Base-by-base conservation (phyloP, 768 basidiomycete species). In the Lyophyllum semitale region DNA sequence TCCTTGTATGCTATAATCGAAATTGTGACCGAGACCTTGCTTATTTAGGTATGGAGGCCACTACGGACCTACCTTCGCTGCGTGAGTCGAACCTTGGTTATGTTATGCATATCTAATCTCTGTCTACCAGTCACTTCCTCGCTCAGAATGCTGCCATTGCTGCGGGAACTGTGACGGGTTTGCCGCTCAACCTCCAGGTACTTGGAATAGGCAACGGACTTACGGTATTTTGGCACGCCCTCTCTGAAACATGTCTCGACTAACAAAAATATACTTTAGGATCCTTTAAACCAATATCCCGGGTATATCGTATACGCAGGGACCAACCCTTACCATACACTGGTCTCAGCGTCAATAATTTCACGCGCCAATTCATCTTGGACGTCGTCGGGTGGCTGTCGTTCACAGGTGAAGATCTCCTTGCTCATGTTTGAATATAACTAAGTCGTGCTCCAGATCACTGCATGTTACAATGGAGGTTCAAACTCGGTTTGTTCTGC, bases 61-160 rank as follows among this genome's bases (percentile, higher is more conserved):
- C 59, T 88, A 86, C 63, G 87, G 83, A 1, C 87, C 87, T 0
- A 76, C 79, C 32, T 88, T 89, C 56, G 85, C 87, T 50, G 77
- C 82, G 61, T 78, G 57, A 60, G 74, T 63, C 6, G 11, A 4
- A 20, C 3, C 38, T 8, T n/a, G 9, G 5, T n/a, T 15, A 9
- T 17, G 3, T 49, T 22, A 29, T 9, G 22, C 23, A 22, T 23
- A 25, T n/a, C n/a, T 17, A 20, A 20, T 53, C 33, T 23, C 18
- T 25, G 49, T 13, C 43, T 26, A 27, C 12, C 51, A 82, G 75
- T 4, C 72, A 84, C 58, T 83, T 88, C 75, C 71, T 86, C 4
- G 61, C 77, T 4, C 84, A 86, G 66, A 87, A 88, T 53, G 71
- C 76, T 26, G 83, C 76, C 12, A 85, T 88, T 45, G 72, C 74